These are phyloP conservation scores for Poterioochromonas sp. DNA, from an alignment of 352 stramenopile genomes.

Conservation along the genomic window DNA sequence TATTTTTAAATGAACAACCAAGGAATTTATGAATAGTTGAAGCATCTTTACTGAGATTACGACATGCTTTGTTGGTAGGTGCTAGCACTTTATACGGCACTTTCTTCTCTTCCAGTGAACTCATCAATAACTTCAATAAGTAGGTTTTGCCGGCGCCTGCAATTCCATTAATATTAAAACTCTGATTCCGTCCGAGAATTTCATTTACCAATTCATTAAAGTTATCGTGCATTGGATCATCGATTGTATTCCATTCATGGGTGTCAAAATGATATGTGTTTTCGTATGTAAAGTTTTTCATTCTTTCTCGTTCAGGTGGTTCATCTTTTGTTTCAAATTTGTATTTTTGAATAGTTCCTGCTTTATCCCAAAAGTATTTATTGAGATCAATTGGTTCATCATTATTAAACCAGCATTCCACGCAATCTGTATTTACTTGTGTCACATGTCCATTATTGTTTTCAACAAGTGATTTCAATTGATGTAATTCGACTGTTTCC, in stretches of 20 bases:
- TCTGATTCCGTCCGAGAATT: constrained; percentile 10
- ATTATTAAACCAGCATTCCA: constrained; percentile 20
- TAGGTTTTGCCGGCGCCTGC: constrained; percentile 18
- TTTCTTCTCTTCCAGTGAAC: not conserved
- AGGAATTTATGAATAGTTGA: not conserved
- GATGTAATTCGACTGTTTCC: constrained; percentile 33
- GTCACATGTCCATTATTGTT: not conserved
- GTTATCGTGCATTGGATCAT: not conserved
- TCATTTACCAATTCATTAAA: constrained; percentile 12
- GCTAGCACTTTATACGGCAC: constrained; percentile 13
- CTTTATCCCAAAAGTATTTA: constrained; percentile 24
- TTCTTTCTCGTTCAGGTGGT: not conserved
- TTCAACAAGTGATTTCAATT: constrained; percentile 27
- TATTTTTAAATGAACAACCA: constrained; percentile 14
- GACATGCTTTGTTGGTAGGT: constrained; percentile 26
- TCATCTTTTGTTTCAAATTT: constrained; percentile 25
- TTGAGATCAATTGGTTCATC: not conserved
- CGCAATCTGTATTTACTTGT: constrained; percentile 27
- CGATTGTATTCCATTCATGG: constrained; percentile 5
- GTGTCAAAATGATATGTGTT: constrained; percentile 1
- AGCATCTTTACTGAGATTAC: not conserved
- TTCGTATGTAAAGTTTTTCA: not conserved
- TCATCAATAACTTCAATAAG: not conserved
- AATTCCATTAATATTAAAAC: not conserved
- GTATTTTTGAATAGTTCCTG: constrained; percentile 16